Base-by-base conservation (phyloP, 352 stramenopile genomes). In the Phytopythium ostracodes region DNA sequence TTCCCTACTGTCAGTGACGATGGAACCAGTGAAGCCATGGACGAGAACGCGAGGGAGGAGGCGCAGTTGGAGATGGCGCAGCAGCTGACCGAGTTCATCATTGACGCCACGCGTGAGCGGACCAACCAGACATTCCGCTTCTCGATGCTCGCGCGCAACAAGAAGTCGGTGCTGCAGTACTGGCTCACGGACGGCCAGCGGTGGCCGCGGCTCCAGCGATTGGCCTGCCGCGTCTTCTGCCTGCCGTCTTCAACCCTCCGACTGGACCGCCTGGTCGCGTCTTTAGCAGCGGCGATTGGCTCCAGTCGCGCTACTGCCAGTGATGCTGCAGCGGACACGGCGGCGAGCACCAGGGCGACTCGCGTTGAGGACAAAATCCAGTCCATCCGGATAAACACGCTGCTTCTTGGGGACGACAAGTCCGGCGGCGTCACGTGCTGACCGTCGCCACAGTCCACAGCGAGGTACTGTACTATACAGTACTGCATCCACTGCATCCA, bases 131-230 rank as follows among this genome's bases (percentile, higher is more conserved):
- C 66, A n/a, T 67, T 70, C 27, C 69, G 70, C 52, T 79, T 65
- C 60, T 49, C 52, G 50, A 61, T 77, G 60, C 58, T 79, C 25
- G 40, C 57, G 22, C 68, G 66, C 4, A 42, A 56, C 31, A 71
- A 73, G 18, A 77, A 79, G 66, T 62, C 59, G 12, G 63, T 73
- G 38, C 46, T 66, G 33, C 72, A 77, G 50, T 79, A 68, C 49
- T 79, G 72, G 72, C 61, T 68, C 35, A 64, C 59, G 17, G 72
- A 79, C 49, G 66, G 69, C 0, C 42, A 62, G 51, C 66, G 44
- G 18, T 79, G 63, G 54, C 72, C 72, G 24, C 27, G 72, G 24
- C 56, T 79, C 20, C 69, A 79, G 46, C 47, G 56, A n/a, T 47
- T 77, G 11, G 72, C 72, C 0, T 36, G 60, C 33, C 27, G 56